Base-by-base conservation (phyloP, 2,329 filamentous ascomycete genomes). In the Pseudocercospora macadamiae region DNA sequence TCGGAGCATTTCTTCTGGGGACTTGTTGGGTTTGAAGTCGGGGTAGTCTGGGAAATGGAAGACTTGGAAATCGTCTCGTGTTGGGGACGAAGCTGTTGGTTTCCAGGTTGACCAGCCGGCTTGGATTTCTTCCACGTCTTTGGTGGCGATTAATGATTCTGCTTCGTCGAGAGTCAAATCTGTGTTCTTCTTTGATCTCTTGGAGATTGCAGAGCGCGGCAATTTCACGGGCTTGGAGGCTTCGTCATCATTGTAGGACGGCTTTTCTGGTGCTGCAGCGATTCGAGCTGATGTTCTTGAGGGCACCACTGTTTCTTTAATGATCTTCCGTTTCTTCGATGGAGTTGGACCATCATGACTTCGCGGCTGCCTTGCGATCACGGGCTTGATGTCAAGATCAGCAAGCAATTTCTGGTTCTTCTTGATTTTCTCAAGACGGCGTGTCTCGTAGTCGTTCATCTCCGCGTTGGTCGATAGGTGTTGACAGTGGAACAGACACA, bases 21-120 rank as follows among this genome's bases (percentile, higher is more conserved):
- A 80, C 63, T 83, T 83, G 66, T 84, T 84, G 2, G 82, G 82
- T 1, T 68, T 74, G 66, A 84, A 84, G 23, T 63, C 63, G 0
- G 76, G 77, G 57, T 78, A 75, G 49, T 67, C 66, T 3, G 58
- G 62, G 67, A 84, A 83, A 61, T 79, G 78, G 59, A 82, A 80
- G 69, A 74, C 5, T 75, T 77, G 54, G 25, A 30, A n/a, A 71
- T 69, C 68, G 55, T 79, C 75, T 26, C 80, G 73, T 0, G 73
- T 76, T 0, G 81, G 81, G 3, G 71, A 59, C 0, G 71, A 51
- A 3, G 75, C 80, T 0, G 64, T 60, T 1, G 77, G 65, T 3
- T 68, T 71, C 81, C 80, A 83, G 1, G 70, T 68, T 12, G 74
- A 75, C 80, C 80, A 82, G 36, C 72, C 71, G 9, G 70, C 69